Evolutionary conservation across 2,329 filamentous ascomycete genomes (phyloP).

Genomic region (Karstenula rhodostoma): DNA sequence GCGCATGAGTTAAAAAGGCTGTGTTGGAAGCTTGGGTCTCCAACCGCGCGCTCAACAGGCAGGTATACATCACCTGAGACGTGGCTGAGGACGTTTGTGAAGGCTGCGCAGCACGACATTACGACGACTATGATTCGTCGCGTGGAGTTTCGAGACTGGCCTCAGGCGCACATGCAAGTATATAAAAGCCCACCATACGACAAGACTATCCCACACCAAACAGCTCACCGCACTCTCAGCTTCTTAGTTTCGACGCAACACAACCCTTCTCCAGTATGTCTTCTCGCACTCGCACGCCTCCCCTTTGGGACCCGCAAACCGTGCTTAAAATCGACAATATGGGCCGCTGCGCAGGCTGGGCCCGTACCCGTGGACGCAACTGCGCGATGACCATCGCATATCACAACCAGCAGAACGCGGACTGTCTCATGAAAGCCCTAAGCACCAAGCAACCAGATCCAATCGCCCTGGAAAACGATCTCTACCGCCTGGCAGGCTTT

Average conservation of each 20-base stretch:
- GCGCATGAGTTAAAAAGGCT: neutral
- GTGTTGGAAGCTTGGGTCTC: neutral
- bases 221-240: no score
- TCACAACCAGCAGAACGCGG: conserved; percentile 5
- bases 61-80: neutral
- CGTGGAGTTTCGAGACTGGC: neutral
- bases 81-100: conserved; percentile 5
- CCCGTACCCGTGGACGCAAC: conserved; percentile 17
- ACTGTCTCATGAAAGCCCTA: conserved; percentile 14
- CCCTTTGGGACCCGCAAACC: conserved; percentile 18
- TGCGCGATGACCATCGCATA: conserved; percentile 16
- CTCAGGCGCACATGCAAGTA: neutral
- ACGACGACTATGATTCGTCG: neutral
- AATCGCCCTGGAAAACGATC: conserved; percentile 13
- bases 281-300: neutral
- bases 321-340: conserved; percentile 22
- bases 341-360: conserved; percentile 22
- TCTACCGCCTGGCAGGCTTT: conserved; percentile 19
- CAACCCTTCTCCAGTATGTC: neutral
- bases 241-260: no score
- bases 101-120: neutral
- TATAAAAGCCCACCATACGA: neutral
- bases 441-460: conserved; percentile 18
- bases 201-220: neutral
- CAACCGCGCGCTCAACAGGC: conserved; percentile 5